Evolutionary conservation across 2,329 filamentous ascomycete species (phyloP), one percentile per base, ranked within the genome.

Genomic region (Phialocephala sp.): DNA sequence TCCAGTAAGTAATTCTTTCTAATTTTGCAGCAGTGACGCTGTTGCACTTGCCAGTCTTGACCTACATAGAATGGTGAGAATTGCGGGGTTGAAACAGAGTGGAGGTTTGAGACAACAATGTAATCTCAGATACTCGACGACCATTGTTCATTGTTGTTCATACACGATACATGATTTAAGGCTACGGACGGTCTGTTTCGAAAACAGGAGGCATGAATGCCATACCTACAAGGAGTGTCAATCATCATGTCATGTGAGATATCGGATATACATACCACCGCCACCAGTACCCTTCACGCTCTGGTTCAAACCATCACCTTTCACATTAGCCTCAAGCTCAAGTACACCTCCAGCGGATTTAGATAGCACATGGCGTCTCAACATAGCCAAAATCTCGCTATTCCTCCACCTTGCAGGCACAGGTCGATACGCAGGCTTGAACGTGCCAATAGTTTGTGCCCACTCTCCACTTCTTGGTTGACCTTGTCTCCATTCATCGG

Each of bases 391-490:
- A 62, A 97, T 87, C 81, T 94, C 89, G 71, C 91, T 96, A 68
- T 90, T 88, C 79, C 85, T 87, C 95, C 95, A 99, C 69, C 94
- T 85, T 72, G 82, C 80, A 14, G 95, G 95, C 65, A 98, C 94
- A 45, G 94, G 94, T 63, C 94, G 84, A 80, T 97, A 97, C 41
- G 94, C 93, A 36, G 94, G 93, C 83, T 92, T 94, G 80, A 97
- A 97, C 24, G 92, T 94, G 37, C 95, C 95, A 5, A 97, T 85
- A 0, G 95, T 99, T 84, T 98, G 94, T 68, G 93, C 92, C 95
- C 95, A 99, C 82, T 99, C 95, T 68, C 94, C 93, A 77, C 84
- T 79, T 70, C 73, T 74, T 64, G 67, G 74, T 56, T 58, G 78
- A 72, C 59, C 79, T 75, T 67, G 79, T 74, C 62, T 77, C 70